Evolutionary conservation across 352 stramenopile genomes (phyloP).

Genomic region (Pythium grandisporangium): DNA sequence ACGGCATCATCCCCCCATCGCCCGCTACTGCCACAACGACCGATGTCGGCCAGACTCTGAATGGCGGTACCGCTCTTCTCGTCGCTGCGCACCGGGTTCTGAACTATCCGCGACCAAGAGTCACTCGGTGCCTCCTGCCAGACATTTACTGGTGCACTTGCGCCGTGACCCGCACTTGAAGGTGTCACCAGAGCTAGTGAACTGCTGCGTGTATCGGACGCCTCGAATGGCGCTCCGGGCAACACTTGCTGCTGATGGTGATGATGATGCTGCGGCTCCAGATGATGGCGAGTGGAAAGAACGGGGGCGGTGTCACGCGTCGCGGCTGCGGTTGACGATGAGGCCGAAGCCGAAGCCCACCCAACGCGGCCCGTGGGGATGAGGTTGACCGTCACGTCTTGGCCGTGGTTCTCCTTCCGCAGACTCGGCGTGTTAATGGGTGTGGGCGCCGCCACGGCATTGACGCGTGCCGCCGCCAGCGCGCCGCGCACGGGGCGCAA

Average conservation of each 20-base stretch:
- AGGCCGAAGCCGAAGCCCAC: constrained; percentile 21
- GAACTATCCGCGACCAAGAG: constrained; percentile 12
- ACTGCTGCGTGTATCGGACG: neutral
- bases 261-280: too few species aligned
- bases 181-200: too few species aligned
- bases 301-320: constrained; percentile 2
- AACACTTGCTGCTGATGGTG: too few species aligned
- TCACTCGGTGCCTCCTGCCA: constrained; percentile 20
- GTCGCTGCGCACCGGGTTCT: neutral
- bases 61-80: neutral
- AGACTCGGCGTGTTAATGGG: constrained; percentile 76
- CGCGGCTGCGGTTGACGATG: neutral
- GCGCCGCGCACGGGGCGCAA: constrained; percentile 15
- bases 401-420: constrained; percentile 42
- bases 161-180: too few species aligned
- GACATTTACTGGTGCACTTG: too few species aligned
- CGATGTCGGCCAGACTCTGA: neutral
- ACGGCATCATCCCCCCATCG: constrained; percentile 72
- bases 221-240: constrained; percentile 1
- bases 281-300: too few species aligned
- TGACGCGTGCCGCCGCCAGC: constrained; percentile 1
- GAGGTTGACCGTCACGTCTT: constrained; percentile 27
- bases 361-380: constrained; percentile 21
- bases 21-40: constrained; percentile 3
- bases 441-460: constrained; percentile 26